Evolutionary conservation across 2,329 filamentous ascomycete genomes (phyloP).

Genomic region (Fonsecaea multimorphosa): DNA sequence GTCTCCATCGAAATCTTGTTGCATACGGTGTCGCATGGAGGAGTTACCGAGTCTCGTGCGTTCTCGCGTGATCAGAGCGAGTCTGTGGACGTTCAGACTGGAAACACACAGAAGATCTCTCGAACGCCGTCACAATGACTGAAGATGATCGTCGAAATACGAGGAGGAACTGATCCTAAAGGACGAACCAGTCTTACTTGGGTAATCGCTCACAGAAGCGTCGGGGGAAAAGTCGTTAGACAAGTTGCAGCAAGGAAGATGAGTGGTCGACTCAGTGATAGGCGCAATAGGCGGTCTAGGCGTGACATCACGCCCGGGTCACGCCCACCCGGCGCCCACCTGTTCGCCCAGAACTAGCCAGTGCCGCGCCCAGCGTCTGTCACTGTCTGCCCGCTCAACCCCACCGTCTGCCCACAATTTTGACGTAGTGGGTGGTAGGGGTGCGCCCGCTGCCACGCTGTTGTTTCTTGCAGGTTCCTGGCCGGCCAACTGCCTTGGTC

Average conservation of each 20-base stretch:
- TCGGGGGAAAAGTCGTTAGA: not conserved
- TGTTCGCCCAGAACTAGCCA: not conserved
- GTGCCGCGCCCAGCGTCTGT: not conserved
- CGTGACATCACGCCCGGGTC: constrained; percentile 2
- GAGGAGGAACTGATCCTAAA: not conserved
- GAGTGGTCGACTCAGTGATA: not conserved
- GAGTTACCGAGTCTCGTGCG: not conserved
- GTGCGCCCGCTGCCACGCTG: not conserved
- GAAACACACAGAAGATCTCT: not conserved
- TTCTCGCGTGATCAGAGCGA: not conserved
- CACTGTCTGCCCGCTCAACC: not conserved
- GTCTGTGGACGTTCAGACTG: not conserved
- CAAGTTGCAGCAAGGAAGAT: not conserved
- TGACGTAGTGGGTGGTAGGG: constrained; percentile 3
- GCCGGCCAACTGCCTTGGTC: not conserved
- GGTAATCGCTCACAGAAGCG: not conserved
- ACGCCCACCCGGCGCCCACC: too few relatives aligned
- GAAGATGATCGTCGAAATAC: not conserved
- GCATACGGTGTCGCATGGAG: not conserved
- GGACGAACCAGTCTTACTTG: not conserved
- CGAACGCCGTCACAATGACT: not conserved
- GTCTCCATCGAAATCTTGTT: too few relatives aligned
- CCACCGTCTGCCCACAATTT: constrained; percentile 4
- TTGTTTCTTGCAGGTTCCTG: not conserved
- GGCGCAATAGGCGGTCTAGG: not conserved